phyloP scores from a whole-genome alignment of 306 rosid genomes.

The Ormosia semicastrata region DNA sequence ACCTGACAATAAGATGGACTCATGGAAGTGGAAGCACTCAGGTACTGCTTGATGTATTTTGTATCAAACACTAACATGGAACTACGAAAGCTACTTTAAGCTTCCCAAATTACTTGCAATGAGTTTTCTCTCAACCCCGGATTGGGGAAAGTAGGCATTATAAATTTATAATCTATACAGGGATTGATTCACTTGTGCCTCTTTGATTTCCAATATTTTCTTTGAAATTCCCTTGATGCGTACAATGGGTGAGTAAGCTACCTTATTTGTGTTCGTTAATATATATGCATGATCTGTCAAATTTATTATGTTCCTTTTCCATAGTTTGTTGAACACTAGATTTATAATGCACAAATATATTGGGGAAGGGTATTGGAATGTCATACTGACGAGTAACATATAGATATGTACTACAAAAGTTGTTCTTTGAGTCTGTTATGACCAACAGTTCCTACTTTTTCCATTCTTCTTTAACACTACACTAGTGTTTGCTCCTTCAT shows the following conservation, averaged over 20 bases:
- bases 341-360: neutral
- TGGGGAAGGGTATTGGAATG: conserved; percentile 3
- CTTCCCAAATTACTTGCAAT: neutral
- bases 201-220: neutral
- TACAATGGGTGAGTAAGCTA: neutral
- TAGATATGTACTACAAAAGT: neutral
- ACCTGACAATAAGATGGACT: neutral
- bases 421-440: neutral
- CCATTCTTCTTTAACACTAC: neutral
- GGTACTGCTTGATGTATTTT: conserved; percentile 5
- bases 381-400: neutral
- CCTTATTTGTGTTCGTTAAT: neutral
- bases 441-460: neutral
- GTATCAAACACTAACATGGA: neutral
- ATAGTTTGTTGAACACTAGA: neutral
- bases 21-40: neutral
- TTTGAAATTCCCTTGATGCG: neutral
- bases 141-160: neutral
- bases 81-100: neutral
- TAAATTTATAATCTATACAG: neutral
- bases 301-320: neutral
- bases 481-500: neutral
- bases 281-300: conserved; percentile 3
- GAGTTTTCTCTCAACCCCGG: neutral
- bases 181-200: neutral